A percentile compares a stretch with the other conserved stretches of the same genome.
Evolutionary conservation across 495 filamentous ascomycete genomes (phyloP).

Genomic region (Aspergillus sclerotioniger): DNA sequence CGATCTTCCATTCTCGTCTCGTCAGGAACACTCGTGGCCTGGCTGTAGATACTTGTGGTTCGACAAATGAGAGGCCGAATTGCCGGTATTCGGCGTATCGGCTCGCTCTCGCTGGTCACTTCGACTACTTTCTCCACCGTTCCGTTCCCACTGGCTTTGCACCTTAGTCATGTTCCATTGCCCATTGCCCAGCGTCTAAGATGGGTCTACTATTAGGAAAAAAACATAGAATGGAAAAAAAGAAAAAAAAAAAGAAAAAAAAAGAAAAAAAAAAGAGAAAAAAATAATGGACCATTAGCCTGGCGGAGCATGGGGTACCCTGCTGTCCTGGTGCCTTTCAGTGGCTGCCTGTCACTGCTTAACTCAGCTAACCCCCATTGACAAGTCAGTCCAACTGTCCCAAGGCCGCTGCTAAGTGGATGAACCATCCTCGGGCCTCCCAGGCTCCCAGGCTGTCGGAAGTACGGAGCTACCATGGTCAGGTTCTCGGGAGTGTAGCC

Average conservation of each 20-base stretch:
- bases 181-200: neutral
- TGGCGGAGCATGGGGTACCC: neutral
- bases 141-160: conserved; percentile 1
- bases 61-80: conserved; percentile 4
- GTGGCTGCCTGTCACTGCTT: neutral
- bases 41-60: neutral
- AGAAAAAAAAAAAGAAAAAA: neutral
- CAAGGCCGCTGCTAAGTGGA: neutral
- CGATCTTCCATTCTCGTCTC: conserved; percentile 1
- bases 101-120: neutral
- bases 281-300: conserved; percentile 5
- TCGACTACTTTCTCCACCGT: neutral
- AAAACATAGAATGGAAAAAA: neutral
- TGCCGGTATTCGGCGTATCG: conserved; percentile 3
- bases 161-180: neutral
- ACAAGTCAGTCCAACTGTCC: neutral
- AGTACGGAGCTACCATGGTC: conserved; percentile 1
- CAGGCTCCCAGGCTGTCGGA: neutral
- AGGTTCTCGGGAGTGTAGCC: conserved; percentile 1
- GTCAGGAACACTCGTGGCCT: conserved; percentile 13
- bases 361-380: neutral
- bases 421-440: neutral
- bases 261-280: neutral
- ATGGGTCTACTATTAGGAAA: neutral
- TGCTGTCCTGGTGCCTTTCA: neutral